These are phyloP conservation scores for Phaeotremella fagi DNA, from an alignment of 768 basidiomycete genomes.

Conservation along the genomic window DNA sequence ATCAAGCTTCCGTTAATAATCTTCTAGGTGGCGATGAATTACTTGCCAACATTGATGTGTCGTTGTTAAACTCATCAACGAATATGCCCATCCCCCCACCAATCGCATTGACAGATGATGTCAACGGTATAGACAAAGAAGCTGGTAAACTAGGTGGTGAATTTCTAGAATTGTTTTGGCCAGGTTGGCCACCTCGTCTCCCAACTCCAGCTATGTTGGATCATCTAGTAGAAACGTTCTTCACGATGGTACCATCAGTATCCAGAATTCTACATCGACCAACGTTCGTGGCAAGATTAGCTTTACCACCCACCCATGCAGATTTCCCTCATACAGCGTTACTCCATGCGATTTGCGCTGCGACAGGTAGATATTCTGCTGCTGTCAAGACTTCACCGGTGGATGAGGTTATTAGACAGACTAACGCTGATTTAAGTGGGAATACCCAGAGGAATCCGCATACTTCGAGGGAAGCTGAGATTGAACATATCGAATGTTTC, in stretches of 20 bases:
- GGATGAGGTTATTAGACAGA: conserved; percentile 11
- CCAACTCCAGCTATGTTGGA: conserved; percentile 21
- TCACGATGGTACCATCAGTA: conserved; percentile 70
- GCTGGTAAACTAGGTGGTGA: conserved; percentile 19
- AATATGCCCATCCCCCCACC: no score
- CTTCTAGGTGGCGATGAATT: neutral
- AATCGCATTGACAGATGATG: neutral
- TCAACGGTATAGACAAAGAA: conserved; percentile 15
- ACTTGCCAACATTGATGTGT: neutral
- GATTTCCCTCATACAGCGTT: conserved; percentile 67
- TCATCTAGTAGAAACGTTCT: conserved; percentile 69
- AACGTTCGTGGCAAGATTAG: conserved; percentile 62
- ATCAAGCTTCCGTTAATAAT: neutral
- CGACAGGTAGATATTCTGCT: conserved; percentile 69
- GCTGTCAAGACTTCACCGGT: conserved; percentile 38
- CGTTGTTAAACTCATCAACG: no score
- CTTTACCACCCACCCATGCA: conserved; percentile 63
- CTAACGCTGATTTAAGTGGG: conserved; percentile 5
- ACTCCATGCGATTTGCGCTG: conserved; percentile 77
- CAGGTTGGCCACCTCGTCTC: conserved; percentile 26
- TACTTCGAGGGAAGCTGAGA: conserved; percentile 10
- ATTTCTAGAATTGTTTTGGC: conserved; percentile 27
- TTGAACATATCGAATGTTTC: conserved; percentile 24
- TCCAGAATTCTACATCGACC: conserved; percentile 63
- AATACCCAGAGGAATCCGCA: conserved; percentile 4